Percentiles rank a stretch among this genome's conserved stretches.
Evolutionary conservation across 768 basidiomycete genomes (phyloP).

Genomic region (Rhizopogon salebrosus): DNA sequence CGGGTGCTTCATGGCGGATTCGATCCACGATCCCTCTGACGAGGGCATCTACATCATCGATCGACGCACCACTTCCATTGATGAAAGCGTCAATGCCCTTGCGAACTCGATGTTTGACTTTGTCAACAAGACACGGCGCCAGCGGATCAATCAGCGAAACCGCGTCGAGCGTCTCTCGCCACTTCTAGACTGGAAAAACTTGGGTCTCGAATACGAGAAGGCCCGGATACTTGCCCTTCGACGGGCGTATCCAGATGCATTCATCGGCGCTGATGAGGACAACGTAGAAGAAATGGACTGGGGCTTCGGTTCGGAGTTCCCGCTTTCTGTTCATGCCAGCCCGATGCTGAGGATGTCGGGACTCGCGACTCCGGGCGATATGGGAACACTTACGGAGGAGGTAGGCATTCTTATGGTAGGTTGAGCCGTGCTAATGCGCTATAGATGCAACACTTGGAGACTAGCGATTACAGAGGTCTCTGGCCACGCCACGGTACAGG

Average conservation of each 20-base stretch:
- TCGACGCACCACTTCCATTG: slow-evolving; percentile 80
- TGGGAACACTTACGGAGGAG: slow-evolving; percentile 86
- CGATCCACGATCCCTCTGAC: slow-evolving; percentile 90
- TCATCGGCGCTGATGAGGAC: slow-evolving; percentile 54
- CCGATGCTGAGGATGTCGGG: slow-evolving; percentile 74
- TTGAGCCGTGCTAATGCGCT: background rate
- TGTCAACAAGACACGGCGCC: slow-evolving; percentile 80
- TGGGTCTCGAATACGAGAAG: slow-evolving; percentile 96
- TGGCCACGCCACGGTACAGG: slow-evolving; percentile 41
- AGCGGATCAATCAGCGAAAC: slow-evolving; percentile 98
- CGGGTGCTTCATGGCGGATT: slow-evolving; percentile 97
- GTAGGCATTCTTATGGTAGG: slow-evolving; percentile 30
- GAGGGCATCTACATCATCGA: slow-evolving; percentile 98
- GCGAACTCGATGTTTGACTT: slow-evolving; percentile 72
- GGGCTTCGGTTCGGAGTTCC: background rate
- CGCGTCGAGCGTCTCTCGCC: slow-evolving; percentile 93
- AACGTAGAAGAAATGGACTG: slow-evolving; percentile 38
- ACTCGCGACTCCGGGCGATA: slow-evolving; percentile 86
- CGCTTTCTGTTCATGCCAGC: slow-evolving; percentile 72
- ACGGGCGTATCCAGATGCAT: slow-evolving; percentile 93
- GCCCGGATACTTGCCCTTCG: slow-evolving; percentile 87
- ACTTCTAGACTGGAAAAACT: slow-evolving; percentile 95
- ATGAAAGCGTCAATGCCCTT: slow-evolving; percentile 87
- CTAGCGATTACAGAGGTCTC: slow-evolving; percentile 73
- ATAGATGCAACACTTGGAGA: slow-evolving; percentile 82